Conservation (phyloP, 2,329 filamentous ascomycete genomes). For the Fragosphaeria purpurea region DNA sequence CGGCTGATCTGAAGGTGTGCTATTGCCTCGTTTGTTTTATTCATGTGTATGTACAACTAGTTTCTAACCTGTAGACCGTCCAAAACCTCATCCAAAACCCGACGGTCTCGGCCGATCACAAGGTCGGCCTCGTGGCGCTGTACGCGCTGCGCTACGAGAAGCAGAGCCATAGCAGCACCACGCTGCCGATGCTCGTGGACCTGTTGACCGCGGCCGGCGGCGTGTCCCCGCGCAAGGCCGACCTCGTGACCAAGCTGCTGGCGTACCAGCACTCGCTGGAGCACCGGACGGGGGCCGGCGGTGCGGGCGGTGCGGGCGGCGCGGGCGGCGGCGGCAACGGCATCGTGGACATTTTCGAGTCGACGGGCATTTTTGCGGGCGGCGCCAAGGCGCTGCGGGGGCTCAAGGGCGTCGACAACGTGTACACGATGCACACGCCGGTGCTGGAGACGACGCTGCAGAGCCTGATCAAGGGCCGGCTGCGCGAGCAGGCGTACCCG, state of each 20-base stretch:
- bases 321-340: constrained; percentile 64
- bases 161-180: constrained; percentile 56
- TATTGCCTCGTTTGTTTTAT: too few species aligned
- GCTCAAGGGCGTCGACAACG: constrained; percentile 94
- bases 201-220: constrained; percentile 76
- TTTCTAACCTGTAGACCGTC: constrained; percentile 46
- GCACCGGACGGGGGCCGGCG: constrained; percentile 47
- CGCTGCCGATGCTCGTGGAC: constrained; percentile 76
- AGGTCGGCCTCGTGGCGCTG: constrained; percentile 82
- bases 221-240: constrained; percentile 64
- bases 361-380: constrained; percentile 80
- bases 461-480: constrained; percentile 81
- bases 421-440: constrained; percentile 95
- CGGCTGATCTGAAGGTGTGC: constrained; percentile 71
- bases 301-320: constrained; percentile 65
- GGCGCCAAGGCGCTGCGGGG: constrained; percentile 74
- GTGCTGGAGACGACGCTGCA: constrained; percentile 79
- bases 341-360: constrained; percentile 87
- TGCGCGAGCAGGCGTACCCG: constrained; percentile 81
- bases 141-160: constrained; percentile 90
- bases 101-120: constrained; percentile 67
- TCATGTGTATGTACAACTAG: too few species aligned
- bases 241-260: constrained; percentile 72
- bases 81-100: constrained; percentile 79
- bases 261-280: constrained; percentile 82